Conservation (phyloP, 495 filamentous ascomycete genomes). For the Neurospora sp. region DNA sequence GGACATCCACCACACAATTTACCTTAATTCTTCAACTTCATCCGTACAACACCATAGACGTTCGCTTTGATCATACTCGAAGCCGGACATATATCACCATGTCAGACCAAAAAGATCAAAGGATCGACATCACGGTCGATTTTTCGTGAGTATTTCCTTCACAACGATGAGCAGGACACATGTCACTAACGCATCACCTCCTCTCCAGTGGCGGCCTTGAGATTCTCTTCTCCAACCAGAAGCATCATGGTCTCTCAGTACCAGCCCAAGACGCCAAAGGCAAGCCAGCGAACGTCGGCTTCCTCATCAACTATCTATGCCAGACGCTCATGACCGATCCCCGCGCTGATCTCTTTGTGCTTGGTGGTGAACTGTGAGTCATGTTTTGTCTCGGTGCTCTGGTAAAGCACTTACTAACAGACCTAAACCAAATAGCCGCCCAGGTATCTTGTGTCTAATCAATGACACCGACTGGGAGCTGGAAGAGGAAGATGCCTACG, state of each 20-base stretch:
- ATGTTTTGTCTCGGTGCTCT: not conserved
- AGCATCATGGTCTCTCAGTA: conserved; percentile 57
- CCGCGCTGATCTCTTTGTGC: conserved; percentile 81
- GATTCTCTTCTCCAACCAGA: conserved; percentile 78
- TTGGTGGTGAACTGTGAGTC: conserved; percentile 78
- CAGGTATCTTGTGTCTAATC: conserved; percentile 93
- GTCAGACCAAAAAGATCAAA: conserved; percentile 3
- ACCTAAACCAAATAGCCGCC: conserved; percentile 49
- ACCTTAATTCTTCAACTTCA: not conserved
- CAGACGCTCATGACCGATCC: conserved; percentile 73
- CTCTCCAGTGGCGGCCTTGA: conserved; percentile 77
- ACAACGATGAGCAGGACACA: not conserved
- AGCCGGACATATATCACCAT: not conserved
- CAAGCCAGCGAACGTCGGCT: conserved; percentile 56
- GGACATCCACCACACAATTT: not conserved
- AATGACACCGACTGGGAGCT: conserved; percentile 99
- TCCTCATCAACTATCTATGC: conserved; percentile 71
- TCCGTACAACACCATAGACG: not conserved
- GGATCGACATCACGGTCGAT: conserved; percentile 25
- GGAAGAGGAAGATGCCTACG: conserved; percentile 85
- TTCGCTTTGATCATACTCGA: not conserved
- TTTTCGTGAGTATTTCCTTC: conserved; percentile 20
- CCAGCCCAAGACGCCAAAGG: conserved; percentile 51
- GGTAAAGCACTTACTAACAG: not conserved
- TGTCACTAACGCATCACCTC: not conserved